Evolutionary conservation across 164 flowering plant genomes (phyloP).

Genomic region (Stephania japonica): DNA sequence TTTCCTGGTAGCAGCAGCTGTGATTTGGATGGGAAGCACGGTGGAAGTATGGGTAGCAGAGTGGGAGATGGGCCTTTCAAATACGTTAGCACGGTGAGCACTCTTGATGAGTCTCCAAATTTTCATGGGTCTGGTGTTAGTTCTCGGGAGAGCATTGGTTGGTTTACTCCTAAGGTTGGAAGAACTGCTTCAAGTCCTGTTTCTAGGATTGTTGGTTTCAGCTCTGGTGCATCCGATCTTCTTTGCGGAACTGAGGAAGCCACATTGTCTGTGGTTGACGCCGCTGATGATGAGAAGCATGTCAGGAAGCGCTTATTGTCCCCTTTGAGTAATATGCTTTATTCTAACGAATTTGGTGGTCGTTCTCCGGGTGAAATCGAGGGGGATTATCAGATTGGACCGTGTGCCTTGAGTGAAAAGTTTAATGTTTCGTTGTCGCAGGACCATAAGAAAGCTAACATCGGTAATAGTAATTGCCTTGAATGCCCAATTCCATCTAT

Average conservation of each 20-base stretch:
- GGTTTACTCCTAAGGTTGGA: conserved; percentile 27
- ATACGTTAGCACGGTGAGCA: conserved; percentile 18
- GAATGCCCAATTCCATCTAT: conserved; percentile 24
- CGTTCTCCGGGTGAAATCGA: conserved; percentile 42
- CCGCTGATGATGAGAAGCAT: conserved; percentile 26
- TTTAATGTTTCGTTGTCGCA: conserved; percentile 17
- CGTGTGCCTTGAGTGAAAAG: conserved; percentile 6
- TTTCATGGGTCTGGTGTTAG: conserved; percentile 28
- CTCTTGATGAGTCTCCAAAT: conserved; percentile 25
- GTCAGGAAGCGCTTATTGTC: conserved; percentile 70
- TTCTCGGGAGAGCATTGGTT: conserved; percentile 24
- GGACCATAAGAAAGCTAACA: conserved; percentile 58
- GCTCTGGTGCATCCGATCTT: conserved; percentile 26
- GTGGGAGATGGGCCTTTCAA: conserved; percentile 18
- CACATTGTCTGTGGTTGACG: conserved; percentile 18
- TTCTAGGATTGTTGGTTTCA: conserved; percentile 74
- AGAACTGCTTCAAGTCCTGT: conserved; percentile 39
- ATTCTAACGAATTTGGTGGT: conserved; percentile 32
- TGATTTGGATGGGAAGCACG: conserved; percentile 41
- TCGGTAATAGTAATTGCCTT: conserved; percentile 26
- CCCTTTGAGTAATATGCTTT: conserved; percentile 50
- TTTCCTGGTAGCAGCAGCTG: conserved; percentile 28
- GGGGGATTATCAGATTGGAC: conserved; percentile 13
- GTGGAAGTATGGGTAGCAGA: conserved; percentile 16
- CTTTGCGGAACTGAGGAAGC: conserved; percentile 1